Percentiles rank a stretch among this genome's conserved stretches.
Conservation (phyloP, 176 grass and related monocot genomes). For the Triticum turgidum region DNA sequence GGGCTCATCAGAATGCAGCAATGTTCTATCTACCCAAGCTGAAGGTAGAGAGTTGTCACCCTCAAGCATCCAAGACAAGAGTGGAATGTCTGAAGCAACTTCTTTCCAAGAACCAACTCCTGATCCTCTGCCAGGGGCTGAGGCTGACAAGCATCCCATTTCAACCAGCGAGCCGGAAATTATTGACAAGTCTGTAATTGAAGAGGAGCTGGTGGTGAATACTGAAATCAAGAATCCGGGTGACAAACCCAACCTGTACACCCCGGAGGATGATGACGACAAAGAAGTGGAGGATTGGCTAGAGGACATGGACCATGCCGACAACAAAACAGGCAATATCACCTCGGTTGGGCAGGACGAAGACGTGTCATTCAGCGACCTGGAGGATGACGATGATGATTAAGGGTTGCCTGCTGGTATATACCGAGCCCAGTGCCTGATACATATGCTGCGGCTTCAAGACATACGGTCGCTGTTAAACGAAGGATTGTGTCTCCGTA, state of each 20-base stretch:
- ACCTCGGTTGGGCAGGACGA: slow-evolving; percentile 38
- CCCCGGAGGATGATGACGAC: slow-evolving; percentile 22
- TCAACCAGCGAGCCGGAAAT: slow-evolving; percentile 47
- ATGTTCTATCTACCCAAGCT: slow-evolving; percentile 23
- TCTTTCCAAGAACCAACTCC: slow-evolving; percentile 30
- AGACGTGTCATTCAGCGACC: slow-evolving; percentile 76
- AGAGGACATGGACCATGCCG: slow-evolving; percentile 39
- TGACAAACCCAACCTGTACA: slow-evolving; percentile 14
- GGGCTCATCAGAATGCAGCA: slow-evolving; percentile 30
- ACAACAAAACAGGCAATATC: slow-evolving; percentile 25
- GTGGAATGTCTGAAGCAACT: slow-evolving; percentile 12
- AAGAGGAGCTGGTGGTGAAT: slow-evolving; percentile 57
- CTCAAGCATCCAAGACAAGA: slow-evolving; percentile 19
- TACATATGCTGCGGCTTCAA: slow-evolving; percentile 17
- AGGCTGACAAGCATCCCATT: slow-evolving; percentile 55
- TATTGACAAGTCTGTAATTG: slow-evolving; percentile 64
- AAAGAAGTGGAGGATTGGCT: slow-evolving; percentile 70
- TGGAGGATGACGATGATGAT: slow-evolving; percentile 64
- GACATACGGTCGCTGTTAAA: background rate
- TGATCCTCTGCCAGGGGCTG: slow-evolving; percentile 16
- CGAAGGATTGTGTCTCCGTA: background rate
- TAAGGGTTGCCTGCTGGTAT: slow-evolving; percentile 5
- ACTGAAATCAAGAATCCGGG: slow-evolving; percentile 29
- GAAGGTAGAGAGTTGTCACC: slow-evolving; percentile 26
- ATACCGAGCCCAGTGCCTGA: background rate